Percentiles rank a stretch among this genome's conserved stretches.
Evolutionary conservation across 331 rosid genomes (phyloP).

Genomic region (Telfairia occidentalis): DNA sequence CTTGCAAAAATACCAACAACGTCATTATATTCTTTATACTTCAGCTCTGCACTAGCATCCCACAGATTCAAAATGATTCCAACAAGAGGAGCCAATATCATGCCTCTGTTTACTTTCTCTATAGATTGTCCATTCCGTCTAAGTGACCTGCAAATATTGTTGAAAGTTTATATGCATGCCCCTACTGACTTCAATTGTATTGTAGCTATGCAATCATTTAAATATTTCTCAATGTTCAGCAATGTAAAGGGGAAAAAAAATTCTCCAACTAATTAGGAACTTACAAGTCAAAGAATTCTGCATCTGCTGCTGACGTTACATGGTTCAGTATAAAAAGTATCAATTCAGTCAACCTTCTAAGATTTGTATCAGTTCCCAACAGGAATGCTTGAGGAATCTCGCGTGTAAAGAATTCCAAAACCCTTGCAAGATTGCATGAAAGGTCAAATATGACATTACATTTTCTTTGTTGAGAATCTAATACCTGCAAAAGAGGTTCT

Average conservation of each 20-base stretch:
- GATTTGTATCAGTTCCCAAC: constrained; percentile 77
- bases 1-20: constrained; percentile 74
- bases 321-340: constrained; percentile 79
- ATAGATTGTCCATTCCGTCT: constrained; percentile 67
- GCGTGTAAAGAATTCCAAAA: constrained; percentile 73
- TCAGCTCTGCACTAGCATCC: constrained; percentile 53
- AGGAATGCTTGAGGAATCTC: constrained; percentile 89
- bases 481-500: constrained; percentile 47
- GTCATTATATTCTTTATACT: constrained; percentile 47
- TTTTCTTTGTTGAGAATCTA: constrained; percentile 90
- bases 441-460: constrained; percentile 89
- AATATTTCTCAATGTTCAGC: background rate
- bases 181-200: background rate
- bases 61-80: constrained; percentile 78
- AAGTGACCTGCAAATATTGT: constrained; percentile 43
- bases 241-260: background rate
- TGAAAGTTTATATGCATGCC: background rate
- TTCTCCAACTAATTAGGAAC: constrained; percentile 21
- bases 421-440: constrained; percentile 87
- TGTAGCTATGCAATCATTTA: background rate
- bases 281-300: constrained; percentile 86
- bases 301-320: constrained; percentile 68
- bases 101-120: constrained; percentile 79
- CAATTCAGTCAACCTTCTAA: constrained; percentile 82
- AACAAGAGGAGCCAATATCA: constrained; percentile 84